These are phyloP conservation scores for Fusarium heterosporum DNA, from an alignment of 2,329 filamentous ascomycete species.

Conservation along the genomic window DNA sequence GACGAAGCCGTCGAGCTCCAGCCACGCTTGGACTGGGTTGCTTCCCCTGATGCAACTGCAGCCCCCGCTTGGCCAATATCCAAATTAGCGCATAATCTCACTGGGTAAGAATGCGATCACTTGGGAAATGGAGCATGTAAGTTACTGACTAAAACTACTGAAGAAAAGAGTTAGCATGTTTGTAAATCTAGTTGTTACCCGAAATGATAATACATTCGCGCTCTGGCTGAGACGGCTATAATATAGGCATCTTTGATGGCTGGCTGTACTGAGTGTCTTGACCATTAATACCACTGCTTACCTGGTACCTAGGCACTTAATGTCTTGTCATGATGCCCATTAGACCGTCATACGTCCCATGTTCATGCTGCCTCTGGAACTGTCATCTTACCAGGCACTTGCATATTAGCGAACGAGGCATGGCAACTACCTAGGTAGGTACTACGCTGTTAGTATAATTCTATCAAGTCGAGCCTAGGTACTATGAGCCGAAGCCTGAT, in stretches of 20 bases:
- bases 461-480: background rate
- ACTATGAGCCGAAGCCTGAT: background rate
- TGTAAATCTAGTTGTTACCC: too few relatives aligned
- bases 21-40: slow-evolving; percentile 44
- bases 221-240: too few relatives aligned
- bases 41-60: slow-evolving; percentile 43
- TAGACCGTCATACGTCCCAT: too few relatives aligned
- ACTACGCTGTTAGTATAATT: background rate
- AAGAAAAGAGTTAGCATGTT: too few relatives aligned
- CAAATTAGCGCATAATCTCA: slow-evolving; percentile 44
- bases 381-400: background rate
- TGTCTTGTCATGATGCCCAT: too few relatives aligned
- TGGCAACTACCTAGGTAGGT: too few relatives aligned
- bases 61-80: slow-evolving; percentile 46
- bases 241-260: too few relatives aligned
- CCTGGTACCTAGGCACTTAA: too few relatives aligned
- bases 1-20: slow-evolving; percentile 48
- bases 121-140: slow-evolving; percentile 3
- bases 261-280: too few relatives aligned
- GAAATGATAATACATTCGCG: too few relatives aligned
- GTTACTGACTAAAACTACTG: background rate
- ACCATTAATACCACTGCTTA: too few relatives aligned
- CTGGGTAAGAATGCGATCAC: background rate
- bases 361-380: too few relatives aligned
- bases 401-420: background rate